A percentile compares a stretch with the other conserved stretches of the same genome.
Evolutionary conservation across 805 yeast species (phyloP).

Genomic region (Nakazawaea anatomiae): DNA sequence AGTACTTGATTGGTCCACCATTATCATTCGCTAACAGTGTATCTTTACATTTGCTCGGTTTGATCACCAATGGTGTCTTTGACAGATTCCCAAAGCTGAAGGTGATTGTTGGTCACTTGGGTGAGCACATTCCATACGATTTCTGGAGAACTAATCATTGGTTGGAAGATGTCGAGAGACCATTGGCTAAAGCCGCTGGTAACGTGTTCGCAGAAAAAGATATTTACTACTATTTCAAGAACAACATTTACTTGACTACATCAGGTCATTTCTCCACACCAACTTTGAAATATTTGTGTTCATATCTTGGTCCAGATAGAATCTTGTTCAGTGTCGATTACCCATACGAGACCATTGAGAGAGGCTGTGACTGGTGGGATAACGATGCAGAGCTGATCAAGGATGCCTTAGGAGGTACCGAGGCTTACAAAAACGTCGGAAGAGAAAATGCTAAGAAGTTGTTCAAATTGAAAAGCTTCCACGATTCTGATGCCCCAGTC

Average conservation of each 20-base stretch:
- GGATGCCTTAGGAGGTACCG: neutral
- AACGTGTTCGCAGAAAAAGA: neutral
- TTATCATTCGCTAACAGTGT: neutral
- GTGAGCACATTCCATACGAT: neutral
- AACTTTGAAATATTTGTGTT: neutral
- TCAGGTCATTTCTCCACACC: neutral
- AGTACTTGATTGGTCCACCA: neutral
- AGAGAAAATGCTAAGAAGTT: neutral
- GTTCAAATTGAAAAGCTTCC: neutral
- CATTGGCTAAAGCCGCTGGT: neutral
- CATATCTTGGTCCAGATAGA: neutral
- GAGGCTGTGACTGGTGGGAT: neutral
- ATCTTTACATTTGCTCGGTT: neutral
- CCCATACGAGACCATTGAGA: neutral
- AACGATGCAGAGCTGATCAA: neutral
- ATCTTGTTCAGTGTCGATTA: neutral
- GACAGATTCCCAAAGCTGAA: neutral
- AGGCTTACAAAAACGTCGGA: neutral
- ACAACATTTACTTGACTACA: neutral
- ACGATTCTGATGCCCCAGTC: neutral
- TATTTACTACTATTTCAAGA: neutral
- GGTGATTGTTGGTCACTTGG: neutral
- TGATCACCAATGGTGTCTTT: neutral
- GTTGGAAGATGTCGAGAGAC: neutral
- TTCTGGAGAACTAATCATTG: neutral